These are phyloP conservation scores for Saturnispora gosingensis DNA, from an alignment of 805 yeast genomes.

Conservation along the genomic window DNA sequence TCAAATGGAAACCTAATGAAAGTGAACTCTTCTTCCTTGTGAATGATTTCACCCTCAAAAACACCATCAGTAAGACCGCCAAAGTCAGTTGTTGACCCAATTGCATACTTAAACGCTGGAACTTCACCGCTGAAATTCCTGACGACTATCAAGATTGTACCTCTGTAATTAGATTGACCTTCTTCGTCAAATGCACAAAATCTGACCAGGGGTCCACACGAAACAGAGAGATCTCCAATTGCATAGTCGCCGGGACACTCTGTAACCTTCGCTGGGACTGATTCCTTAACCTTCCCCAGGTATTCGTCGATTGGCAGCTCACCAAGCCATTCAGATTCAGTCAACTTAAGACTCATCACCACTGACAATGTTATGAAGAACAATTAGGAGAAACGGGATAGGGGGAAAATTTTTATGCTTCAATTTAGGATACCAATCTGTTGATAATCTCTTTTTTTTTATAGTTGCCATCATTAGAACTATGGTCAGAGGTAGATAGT, in stretches of 20 bases:
- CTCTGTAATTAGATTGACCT: slow-evolving; percentile 47
- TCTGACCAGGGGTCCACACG: slow-evolving; percentile 74
- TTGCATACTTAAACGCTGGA: slow-evolving; percentile 20
- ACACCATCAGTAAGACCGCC: slow-evolving; percentile 8
- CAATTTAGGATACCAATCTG: background rate
- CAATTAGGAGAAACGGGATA: background rate
- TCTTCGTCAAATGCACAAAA: slow-evolving; percentile 54
- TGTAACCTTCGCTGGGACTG: slow-evolving; percentile 16
- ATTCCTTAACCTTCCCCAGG: slow-evolving; percentile 13
- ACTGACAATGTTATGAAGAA: background rate
- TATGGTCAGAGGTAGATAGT: background rate
- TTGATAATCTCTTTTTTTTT: background rate
- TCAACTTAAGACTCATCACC: background rate
- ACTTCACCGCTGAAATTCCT: slow-evolving; percentile 27
- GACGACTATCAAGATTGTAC: slow-evolving; percentile 56
- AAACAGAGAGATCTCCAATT: slow-evolving; percentile 32
- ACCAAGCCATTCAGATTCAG: background rate
- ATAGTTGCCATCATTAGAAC: too few relatives aligned
- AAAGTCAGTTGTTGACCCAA: slow-evolving; percentile 27
- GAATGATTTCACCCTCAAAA: slow-evolving; percentile 32
- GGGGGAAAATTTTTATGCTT: background rate
- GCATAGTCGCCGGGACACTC: slow-evolving; percentile 18
- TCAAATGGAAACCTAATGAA: slow-evolving; percentile 63
- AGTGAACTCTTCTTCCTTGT: slow-evolving; percentile 34
- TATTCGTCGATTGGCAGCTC: slow-evolving; percentile 21